Conservation (phyloP, 1,284 basidiomycete species). For the Ganoderma leucocontextum region DNA sequence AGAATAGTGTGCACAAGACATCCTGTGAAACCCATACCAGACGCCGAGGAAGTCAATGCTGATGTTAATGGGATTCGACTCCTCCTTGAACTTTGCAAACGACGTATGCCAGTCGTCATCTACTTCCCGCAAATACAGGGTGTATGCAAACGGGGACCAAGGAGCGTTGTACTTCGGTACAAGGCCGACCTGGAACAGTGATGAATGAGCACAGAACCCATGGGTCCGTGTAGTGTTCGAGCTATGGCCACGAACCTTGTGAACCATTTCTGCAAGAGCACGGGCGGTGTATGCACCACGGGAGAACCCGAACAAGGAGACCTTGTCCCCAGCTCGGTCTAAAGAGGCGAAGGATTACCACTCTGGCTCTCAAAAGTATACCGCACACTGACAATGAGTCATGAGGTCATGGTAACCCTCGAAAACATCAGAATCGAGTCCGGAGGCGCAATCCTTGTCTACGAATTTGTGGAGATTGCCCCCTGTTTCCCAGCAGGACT, state of each 20-base stretch:
- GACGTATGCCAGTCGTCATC: constrained; percentile 41
- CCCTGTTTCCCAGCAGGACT: neutral
- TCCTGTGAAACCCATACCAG: constrained; percentile 46
- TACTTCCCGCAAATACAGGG: constrained; percentile 48
- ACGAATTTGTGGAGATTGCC: neutral
- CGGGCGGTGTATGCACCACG: constrained; percentile 67
- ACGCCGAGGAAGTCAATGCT: constrained; percentile 56
- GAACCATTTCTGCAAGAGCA: constrained; percentile 63
- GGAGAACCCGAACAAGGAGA: constrained; percentile 69
- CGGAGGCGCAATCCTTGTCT: neutral
- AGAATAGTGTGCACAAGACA: neutral
- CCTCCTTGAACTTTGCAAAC: constrained; percentile 46
- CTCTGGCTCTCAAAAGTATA: neutral
- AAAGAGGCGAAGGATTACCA: constrained; percentile 12
- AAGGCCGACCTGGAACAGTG: constrained; percentile 52
- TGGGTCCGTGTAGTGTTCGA: neutral
- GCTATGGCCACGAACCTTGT: constrained; percentile 45
- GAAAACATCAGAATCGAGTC: neutral
- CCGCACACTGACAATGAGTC: constrained; percentile 57
- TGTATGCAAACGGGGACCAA: constrained; percentile 53
- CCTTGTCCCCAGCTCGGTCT: constrained; percentile 56
- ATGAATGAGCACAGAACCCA: neutral
- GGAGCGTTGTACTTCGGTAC: constrained; percentile 50
- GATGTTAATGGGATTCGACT: constrained; percentile 51
- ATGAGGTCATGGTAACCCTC: constrained; percentile 68